A percentile compares a stretch with the other conserved stretches of the same genome.
These are phyloP conservation scores for Rhododendron mucronatum DNA, from an alignment of 148 eudicot species.

Conservation along the genomic window DNA sequence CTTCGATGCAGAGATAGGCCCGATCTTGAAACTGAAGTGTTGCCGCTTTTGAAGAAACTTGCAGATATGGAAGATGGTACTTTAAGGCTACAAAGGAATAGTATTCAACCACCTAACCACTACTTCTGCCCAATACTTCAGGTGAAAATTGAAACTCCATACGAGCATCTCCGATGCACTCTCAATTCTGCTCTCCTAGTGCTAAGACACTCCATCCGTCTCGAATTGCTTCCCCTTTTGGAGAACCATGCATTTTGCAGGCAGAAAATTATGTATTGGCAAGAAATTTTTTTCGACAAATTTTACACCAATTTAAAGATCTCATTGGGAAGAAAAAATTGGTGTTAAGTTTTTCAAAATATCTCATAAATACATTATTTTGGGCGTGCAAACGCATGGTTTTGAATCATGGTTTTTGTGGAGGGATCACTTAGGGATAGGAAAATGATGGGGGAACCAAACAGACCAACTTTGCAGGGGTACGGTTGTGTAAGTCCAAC, in stretches of 20 bases:
- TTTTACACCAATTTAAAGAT: not conserved
- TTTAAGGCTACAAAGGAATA: constrained; percentile 27
- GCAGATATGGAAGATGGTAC: constrained; percentile 60
- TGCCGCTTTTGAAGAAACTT: constrained; percentile 61
- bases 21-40: constrained; percentile 63
- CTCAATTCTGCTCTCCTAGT: not conserved
- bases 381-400: not conserved
- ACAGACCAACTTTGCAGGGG: not conserved
- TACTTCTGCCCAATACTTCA: constrained; percentile 80
- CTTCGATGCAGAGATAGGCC: constrained; percentile 85
- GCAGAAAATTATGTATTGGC: not conserved
- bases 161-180: not conserved
- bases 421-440: not conserved
- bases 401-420: not conserved
- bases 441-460: not conserved
- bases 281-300: too few species aligned
- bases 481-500: not conserved
- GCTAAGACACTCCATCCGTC: not conserved
- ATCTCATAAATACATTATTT: not conserved
- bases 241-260: not conserved
- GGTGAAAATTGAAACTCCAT: constrained; percentile 19
- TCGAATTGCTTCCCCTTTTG: too few species aligned
- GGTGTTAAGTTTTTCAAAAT: not conserved
- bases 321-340: not conserved
- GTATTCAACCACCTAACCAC: constrained; percentile 49